These are phyloP conservation scores for Cephaloascus fragrans DNA, from an alignment of 805 yeast species.

Conservation along the genomic window DNA sequence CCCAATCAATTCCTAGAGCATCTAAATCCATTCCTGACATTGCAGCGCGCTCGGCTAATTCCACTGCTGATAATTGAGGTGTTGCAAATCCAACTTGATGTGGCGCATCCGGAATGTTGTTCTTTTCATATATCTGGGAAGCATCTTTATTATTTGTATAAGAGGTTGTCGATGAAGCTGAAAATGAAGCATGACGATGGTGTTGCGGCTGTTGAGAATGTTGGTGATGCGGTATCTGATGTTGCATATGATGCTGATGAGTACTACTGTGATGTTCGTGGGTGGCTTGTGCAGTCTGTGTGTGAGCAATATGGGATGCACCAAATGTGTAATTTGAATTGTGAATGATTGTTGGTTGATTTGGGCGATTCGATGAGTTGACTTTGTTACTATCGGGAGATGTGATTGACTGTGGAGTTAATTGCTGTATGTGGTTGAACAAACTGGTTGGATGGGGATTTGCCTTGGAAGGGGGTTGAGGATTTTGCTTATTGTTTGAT, in stretches of 20 bases:
- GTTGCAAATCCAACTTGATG: slow-evolving; percentile 73
- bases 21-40: slow-evolving; percentile 26
- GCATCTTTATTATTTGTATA: slow-evolving; percentile 46
- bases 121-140: slow-evolving; percentile 23
- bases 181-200: slow-evolving; percentile 47
- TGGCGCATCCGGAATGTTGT: slow-evolving; percentile 34
- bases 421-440: slow-evolving; percentile 2
- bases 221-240: slow-evolving; percentile 1
- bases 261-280: slow-evolving; percentile 1
- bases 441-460: too few species aligned
- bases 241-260: slow-evolving; percentile 1
- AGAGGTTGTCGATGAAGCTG: slow-evolving; percentile 52
- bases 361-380: background rate
- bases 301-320: slow-evolving; percentile 6
- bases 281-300: slow-evolving; percentile 3
- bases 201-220: slow-evolving; percentile 6
- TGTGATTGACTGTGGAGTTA: slow-evolving; percentile 2
- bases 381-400: too few species aligned
- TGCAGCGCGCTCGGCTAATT: slow-evolving; percentile 21
- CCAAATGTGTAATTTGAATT: slow-evolving; percentile 7
- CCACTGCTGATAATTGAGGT: slow-evolving; percentile 57
- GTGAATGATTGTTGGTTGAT: slow-evolving; percentile 3
- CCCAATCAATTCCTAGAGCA: slow-evolving; percentile 22
- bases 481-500: background rate
- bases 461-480: background rate